These are phyloP conservation scores for Macrophomina phaseolina DNA, from an alignment of 2,329 filamentous ascomycete species.

Conservation along the genomic window DNA sequence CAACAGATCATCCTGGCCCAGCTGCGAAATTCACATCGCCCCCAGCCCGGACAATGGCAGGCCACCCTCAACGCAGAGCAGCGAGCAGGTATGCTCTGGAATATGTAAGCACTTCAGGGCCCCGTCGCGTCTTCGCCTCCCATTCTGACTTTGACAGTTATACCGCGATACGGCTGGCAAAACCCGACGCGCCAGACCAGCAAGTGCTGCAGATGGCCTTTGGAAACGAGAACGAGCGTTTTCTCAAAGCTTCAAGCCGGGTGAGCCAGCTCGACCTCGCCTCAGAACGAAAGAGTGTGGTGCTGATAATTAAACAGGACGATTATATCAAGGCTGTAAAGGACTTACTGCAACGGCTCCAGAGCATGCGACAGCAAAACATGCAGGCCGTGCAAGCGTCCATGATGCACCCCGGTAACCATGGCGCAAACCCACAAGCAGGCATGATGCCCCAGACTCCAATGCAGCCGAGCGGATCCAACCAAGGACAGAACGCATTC, in stretches of 20 bases:
- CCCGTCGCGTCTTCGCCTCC: background rate
- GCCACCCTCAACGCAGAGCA: background rate
- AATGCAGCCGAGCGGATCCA: slow-evolving; percentile 42
- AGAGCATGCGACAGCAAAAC: slow-evolving; percentile 18
- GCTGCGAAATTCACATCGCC: slow-evolving; percentile 16
- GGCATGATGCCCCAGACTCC: slow-evolving; percentile 44
- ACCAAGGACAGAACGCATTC: slow-evolving; percentile 49
- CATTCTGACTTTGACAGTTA: slow-evolving; percentile 19
- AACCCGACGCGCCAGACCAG: slow-evolving; percentile 1
- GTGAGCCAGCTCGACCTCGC: background rate
- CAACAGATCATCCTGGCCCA: slow-evolving; percentile 18
- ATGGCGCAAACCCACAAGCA: slow-evolving; percentile 30
- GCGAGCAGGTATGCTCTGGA: slow-evolving; percentile 14
- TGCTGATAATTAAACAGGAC: slow-evolving; percentile 7
- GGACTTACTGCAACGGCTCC: background rate
- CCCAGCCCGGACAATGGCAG: slow-evolving; percentile 15
- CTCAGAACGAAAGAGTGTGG: background rate
- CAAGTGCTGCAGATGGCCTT: slow-evolving; percentile 16
- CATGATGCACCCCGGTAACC: slow-evolving; percentile 23
- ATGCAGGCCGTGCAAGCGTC: slow-evolving; percentile 17
- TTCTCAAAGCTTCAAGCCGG: background rate
- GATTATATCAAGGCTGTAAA: slow-evolving; percentile 6
- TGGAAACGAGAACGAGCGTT: background rate
- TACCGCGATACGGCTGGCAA: slow-evolving; percentile 17
- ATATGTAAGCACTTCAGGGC: slow-evolving; percentile 6